Percentiles rank a stretch among this genome's conserved stretches.
These are phyloP conservation scores for Ichthyophthirius multifiliis DNA, from an alignment of 169 alveolate species.

Conservation along the genomic window DNA sequence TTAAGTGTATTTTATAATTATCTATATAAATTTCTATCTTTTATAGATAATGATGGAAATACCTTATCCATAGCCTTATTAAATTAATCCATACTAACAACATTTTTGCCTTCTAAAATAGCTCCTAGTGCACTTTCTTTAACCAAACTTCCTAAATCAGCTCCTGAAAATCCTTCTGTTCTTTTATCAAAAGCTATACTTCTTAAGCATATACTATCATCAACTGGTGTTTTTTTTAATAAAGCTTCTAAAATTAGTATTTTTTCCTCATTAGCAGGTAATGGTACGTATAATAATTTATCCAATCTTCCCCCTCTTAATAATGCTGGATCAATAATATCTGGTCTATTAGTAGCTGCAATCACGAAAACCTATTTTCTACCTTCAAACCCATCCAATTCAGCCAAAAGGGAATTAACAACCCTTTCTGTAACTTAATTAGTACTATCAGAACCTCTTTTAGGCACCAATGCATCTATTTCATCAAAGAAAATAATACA, in stretches of 20 bases:
- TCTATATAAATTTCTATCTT: slow-evolving; percentile 4
- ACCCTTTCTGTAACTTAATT: slow-evolving; percentile 95
- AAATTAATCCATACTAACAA: background rate
- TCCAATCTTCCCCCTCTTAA: slow-evolving; percentile 98
- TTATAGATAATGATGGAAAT: background rate
- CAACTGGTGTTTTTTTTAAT: slow-evolving; percentile 88
- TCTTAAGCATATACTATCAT: slow-evolving; percentile 71
- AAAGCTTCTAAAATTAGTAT: slow-evolving; percentile 86
- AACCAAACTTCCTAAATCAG: slow-evolving; percentile 92
- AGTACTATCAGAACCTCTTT: slow-evolving; percentile 88
- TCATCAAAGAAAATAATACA: slow-evolving; percentile 98
- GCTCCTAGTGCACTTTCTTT: slow-evolving; percentile 92
- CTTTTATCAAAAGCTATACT: slow-evolving; percentile 64
- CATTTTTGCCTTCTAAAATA: slow-evolving; percentile 32
- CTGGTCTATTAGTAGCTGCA: slow-evolving; percentile 99
- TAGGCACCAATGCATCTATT: slow-evolving; percentile 96
- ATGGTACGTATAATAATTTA: slow-evolving; percentile 91
- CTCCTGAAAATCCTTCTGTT: slow-evolving; percentile 95
- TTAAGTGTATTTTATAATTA: background rate
- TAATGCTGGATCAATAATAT: slow-evolving; percentile 98
- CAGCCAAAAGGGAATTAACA: slow-evolving; percentile 97
- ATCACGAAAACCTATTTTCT: slow-evolving; percentile 93
- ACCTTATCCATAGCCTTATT: background rate
- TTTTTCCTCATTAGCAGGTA: slow-evolving; percentile 94
- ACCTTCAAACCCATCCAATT: slow-evolving; percentile 97